Base-by-base conservation (phyloP, 441 rosid species). In the Gossypium gossypioides region DNA sequence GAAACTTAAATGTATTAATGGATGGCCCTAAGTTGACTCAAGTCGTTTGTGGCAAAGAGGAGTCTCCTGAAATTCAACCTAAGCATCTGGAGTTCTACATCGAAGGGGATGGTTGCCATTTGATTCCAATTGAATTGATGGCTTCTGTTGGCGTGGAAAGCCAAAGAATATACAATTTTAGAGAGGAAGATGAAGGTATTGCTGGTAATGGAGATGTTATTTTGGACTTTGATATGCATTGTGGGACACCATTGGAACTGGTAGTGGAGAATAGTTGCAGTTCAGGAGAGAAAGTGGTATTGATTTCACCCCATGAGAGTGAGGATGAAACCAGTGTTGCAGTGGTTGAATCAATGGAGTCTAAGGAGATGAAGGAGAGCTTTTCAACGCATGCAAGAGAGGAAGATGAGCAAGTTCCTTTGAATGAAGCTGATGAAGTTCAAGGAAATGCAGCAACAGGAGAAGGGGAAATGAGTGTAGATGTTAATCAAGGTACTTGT, bases 1-100 rank as follows among this genome's bases (percentile, higher is more conserved):
- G 56, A 59, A 16, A 75, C 27, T 40, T 51, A 21, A 75, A 61
- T 68, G 77, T 40, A 32, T 51, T 64, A 32, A 46, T 66, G 34
- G 73, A 75, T 50, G 79, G 51, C 71, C 73, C 69, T 72, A 68
- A 29, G 21, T 48, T 54, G 58, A 57, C 21, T 69, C 74, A 72
- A 73, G 69, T 19, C 34, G 62, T 13, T 18, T 18, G 50, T 66
- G 8, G 21, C 18, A 73, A 80, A 29, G 81, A 72, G 44, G 60
- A 71, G 29, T 66, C 83, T 27, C 18, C 67, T 29, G 87, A 72
- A 68, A 67, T 65, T 32, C 65, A 70, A 25, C 71, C 75, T 2
- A 82, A 60, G 18, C 92, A 93, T 74, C 83, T 91, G 1, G 98
- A 89, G 59, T 93, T 93, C 80, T 93, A 85, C 85, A 84, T 93